Evolutionary conservation across 2,329 filamentous ascomycete genomes (phyloP), one percentile per base, ranked within the genome.

Genomic region (Phoma sp.): DNA sequence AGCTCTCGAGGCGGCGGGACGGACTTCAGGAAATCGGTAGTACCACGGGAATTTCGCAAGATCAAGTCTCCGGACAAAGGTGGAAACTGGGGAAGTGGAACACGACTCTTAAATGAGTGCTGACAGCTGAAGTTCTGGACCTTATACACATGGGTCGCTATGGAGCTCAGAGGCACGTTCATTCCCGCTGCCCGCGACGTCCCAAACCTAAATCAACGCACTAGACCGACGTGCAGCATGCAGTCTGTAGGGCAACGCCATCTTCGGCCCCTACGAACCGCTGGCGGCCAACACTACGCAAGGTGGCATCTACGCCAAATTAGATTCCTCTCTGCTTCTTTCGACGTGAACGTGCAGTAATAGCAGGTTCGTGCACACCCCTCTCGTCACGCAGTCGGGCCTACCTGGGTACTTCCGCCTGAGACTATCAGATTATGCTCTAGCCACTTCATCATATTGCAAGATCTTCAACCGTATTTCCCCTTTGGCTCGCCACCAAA

Each of bases 141-240:
- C 60, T 62, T 54, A 53, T 54, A 64, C 52, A 46, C 50, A 39
- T 50, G 43, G 51, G 38, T 56, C 46, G 36, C 56, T 38, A 40
- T 54, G 30, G 28, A 55, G 57, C 57, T 49, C 32, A 48, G 46
- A 62, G 14, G 48, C 59, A 58, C 59, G 59, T 56, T 57, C 56
- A 50, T 54, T 57, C n/a, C 52, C 46, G 51, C 55, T 52, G 40
- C 47, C 55, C 50, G 40, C 47, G 30, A 34, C 39, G 40, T 42
- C 53, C 57, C 42, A 57, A 33, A 49, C 47, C 32, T 25, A 54
- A 52, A 23, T 42, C 34, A 38, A 37, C 14, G 21, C 33, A 43
- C 56, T 55, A 57, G 9, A 23, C 32, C 42, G 43, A 34, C 43
- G 34, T 60, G 57, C 57, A 59, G 49, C 43, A 38, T 60, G 57